A percentile compares a stretch with the other conserved stretches of the same genome.
Evolutionary conservation across 2,329 filamentous ascomycete genomes (phyloP).

Genomic region (Zymoseptoria tritici): DNA sequence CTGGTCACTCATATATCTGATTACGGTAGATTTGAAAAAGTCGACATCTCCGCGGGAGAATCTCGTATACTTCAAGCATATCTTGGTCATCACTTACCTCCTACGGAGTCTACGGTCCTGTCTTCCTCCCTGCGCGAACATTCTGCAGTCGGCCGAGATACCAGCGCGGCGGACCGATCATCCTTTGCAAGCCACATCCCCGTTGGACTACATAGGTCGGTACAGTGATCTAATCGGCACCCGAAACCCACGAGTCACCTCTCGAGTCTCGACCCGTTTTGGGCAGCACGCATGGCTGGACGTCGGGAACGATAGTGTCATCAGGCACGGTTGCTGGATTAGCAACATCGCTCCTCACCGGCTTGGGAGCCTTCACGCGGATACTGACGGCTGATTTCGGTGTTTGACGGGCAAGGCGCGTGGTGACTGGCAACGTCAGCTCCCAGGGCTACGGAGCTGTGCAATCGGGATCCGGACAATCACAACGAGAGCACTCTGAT

Average conservation of each 20-base stretch:
- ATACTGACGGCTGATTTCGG: not conserved
- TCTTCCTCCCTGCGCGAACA: not conserved
- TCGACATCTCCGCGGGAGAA: not conserved
- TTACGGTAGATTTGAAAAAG: not conserved
- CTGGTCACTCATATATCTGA: not conserved
- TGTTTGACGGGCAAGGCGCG: not conserved
- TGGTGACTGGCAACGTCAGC: not conserved
- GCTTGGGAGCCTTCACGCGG: not conserved
- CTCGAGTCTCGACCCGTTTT: not conserved
- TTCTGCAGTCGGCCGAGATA: not conserved
- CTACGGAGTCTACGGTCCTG: not conserved
- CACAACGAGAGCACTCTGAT: not conserved
- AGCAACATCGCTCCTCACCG: no score
- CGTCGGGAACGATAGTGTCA: not conserved
- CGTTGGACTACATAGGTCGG: not conserved
- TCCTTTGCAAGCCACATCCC: not conserved
- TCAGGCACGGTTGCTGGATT: not conserved
- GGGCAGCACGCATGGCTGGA: not conserved
- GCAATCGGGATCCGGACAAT: not conserved
- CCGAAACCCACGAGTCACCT: not conserved
- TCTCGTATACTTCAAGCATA: not conserved
- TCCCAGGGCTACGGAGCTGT: not conserved
- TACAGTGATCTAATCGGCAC: not conserved
- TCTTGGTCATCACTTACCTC: not conserved
- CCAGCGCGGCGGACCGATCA: not conserved